Base-by-base conservation (phyloP, 2,329 filamentous ascomycete species). In the Colletotrichum filicis region DNA sequence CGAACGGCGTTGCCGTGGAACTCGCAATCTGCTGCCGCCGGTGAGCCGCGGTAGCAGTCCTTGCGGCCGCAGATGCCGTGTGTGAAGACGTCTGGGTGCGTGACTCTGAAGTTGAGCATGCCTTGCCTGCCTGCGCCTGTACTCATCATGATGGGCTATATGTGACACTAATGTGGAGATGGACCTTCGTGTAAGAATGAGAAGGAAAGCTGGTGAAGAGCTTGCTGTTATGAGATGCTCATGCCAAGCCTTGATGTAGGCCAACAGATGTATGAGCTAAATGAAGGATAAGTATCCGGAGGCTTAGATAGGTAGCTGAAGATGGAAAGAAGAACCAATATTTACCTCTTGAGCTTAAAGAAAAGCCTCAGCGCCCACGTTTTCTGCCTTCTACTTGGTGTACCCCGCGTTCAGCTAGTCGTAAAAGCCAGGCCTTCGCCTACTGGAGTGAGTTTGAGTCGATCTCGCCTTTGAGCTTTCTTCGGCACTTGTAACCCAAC, bases 1-100 rank as follows among this genome's bases (percentile, higher is more conserved):
- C 71, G 67, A 12, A 73, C 67, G 19, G 70, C 5, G 49, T 42
- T 73, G 24, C 60, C 28, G 35, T 73, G 70, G 32, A 70, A 24
- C 56, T 73, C 66, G 56, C 61, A 60, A 37, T 73, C 71, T n/a
- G 46, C 57, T 2, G 67, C 30, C 5, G 66, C 16, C 37, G 60
- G n/a, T 9, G 61, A 26, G 28, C 53, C 66, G 59, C 59, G 70
- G 26, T 57, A 64, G 66, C 66, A 68, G 59, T 68, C 66, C 35
- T 58, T 68, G 8, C 66, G 59, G 12, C 59, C 52, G 59, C 66
- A 64, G 42, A 32, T 30, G 19, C 59, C 66, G 16, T 64, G 59
- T 28, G 55, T 42, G 42, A 64, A 63, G 11, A 58, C 59, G 22
- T 53, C 42, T 16, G 59, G 37, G 42, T 73, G 59, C 35, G 59